phyloP scores from a whole-genome alignment of 805 yeast species.

The Saccharomyces kudriavzevii region DNA sequence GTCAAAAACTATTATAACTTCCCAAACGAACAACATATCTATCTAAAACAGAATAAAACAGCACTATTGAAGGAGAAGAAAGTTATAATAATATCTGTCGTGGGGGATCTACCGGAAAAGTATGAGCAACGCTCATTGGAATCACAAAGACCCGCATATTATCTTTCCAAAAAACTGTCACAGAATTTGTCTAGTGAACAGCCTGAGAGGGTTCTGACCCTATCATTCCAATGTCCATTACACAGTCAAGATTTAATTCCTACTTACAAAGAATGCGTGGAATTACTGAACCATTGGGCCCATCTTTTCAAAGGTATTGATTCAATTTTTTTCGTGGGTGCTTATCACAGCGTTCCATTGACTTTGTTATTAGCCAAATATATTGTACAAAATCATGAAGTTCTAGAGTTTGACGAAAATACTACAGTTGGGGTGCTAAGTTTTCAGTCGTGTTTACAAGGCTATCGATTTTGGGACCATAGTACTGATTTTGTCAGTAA shows the following conservation, averaged over 20 bases:
- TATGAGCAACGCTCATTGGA: slow-evolving; percentile 26
- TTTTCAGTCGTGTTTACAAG: slow-evolving; percentile 34
- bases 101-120: slow-evolving; percentile 28
- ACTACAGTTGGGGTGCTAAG: slow-evolving; percentile 28
- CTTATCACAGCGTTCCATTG: slow-evolving; percentile 48
- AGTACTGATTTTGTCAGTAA: slow-evolving; percentile 16
- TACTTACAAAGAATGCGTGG: slow-evolving; percentile 37
- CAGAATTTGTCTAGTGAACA: slow-evolving; percentile 26
- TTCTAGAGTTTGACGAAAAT: slow-evolving; percentile 12
- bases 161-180: slow-evolving; percentile 22
- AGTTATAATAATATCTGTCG: slow-evolving; percentile 25
- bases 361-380: slow-evolving; percentile 40
- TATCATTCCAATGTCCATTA: slow-evolving; percentile 32
- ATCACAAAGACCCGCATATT: slow-evolving; percentile 22
- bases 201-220: slow-evolving; percentile 17
- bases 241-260: slow-evolving; percentile 22
- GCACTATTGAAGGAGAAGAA: slow-evolving; percentile 18
- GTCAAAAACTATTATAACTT: slow-evolving; percentile 33
- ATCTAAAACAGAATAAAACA: slow-evolving; percentile 22
- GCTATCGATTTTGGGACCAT: slow-evolving; percentile 37
- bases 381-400: slow-evolving; percentile 30
- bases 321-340: slow-evolving; percentile 41
- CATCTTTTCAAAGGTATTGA: slow-evolving; percentile 41
- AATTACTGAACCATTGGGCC: slow-evolving; percentile 42
- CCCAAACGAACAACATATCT: slow-evolving; percentile 32